These are phyloP conservation scores for Mycena haematopus DNA, from an alignment of 768 basidiomycete genomes.

Conservation along the genomic window DNA sequence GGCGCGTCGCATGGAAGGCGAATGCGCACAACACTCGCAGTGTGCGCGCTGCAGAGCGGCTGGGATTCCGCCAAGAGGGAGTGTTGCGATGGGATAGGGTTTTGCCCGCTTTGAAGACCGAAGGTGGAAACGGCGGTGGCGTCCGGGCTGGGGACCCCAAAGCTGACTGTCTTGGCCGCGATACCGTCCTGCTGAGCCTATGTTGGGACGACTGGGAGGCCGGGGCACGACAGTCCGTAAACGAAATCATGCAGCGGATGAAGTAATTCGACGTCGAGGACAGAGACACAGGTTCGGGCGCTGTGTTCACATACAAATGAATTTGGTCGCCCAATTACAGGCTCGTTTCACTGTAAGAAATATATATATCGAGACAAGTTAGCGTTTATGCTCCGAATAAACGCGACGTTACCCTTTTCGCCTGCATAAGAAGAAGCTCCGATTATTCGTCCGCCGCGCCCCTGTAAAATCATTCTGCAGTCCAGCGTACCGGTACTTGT, in stretches of 20 bases:
- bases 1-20: slow-evolving; percentile 69
- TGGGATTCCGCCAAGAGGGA: slow-evolving; percentile 67
- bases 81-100: slow-evolving; percentile 61
- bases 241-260: slow-evolving; percentile 34
- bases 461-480: slow-evolving; percentile 47
- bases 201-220: slow-evolving; percentile 60
- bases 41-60: slow-evolving; percentile 55
- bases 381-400: neutral
- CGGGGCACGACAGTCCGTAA: slow-evolving; percentile 40
- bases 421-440: slow-evolving; percentile 47
- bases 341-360: too few relatives aligned
- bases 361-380: neutral
- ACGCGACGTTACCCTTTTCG: slow-evolving; percentile 41
- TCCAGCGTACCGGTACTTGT: slow-evolving; percentile 45
- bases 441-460: slow-evolving; percentile 48
- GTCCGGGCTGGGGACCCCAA: slow-evolving; percentile 40
- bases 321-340: too few relatives aligned
- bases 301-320: too few relatives aligned
- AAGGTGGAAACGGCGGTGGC: slow-evolving; percentile 41
- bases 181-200: slow-evolving; percentile 46
- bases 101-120: slow-evolving; percentile 46
- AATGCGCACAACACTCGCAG: slow-evolving; percentile 55
- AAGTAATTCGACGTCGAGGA: neutral
- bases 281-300: neutral
- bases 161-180: slow-evolving; percentile 36